These are phyloP conservation scores for Zychaea mexicana DNA, from an alignment of 371 early-diverging fungal genomes.

Conservation along the genomic window DNA sequence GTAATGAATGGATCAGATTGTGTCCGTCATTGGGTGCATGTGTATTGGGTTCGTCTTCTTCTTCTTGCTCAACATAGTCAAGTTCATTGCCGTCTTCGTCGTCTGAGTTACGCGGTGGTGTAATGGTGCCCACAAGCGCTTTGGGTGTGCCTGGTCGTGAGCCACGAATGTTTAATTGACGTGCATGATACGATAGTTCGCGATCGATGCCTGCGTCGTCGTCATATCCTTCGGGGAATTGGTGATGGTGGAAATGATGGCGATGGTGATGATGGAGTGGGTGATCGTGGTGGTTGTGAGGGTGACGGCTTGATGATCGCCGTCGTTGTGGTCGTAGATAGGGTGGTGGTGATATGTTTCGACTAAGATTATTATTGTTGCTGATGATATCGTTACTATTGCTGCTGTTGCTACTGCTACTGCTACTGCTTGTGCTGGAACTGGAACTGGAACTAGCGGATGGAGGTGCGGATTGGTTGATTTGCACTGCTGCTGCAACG, in stretches of 20 bases:
- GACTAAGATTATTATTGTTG: not conserved
- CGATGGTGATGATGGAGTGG: not conserved
- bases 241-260: slow-evolving; percentile 1
- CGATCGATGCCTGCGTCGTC: slow-evolving; percentile 48
- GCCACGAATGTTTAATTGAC: slow-evolving; percentile 40
- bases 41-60: not conserved
- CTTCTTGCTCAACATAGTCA: not conserved
- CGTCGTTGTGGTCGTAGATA: not conserved
- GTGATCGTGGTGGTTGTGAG: not conserved
- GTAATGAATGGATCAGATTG: slow-evolving; percentile 30
- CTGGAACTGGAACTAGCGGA: slow-evolving; percentile 11
- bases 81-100: not conserved
- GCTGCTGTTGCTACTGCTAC: not conserved
- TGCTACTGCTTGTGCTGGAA: not conserved
- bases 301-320: too few relatives aligned
- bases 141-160: slow-evolving; percentile 30
- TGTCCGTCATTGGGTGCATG: slow-evolving; percentile 3
- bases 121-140: slow-evolving; percentile 1
- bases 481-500: not conserved
- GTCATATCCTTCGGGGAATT: slow-evolving; percentile 23
- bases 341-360: not conserved
- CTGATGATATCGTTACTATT: not conserved
- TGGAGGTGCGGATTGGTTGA: slow-evolving; percentile 13
- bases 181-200: slow-evolving; percentile 45
- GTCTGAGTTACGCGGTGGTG: slow-evolving; percentile 3